These are phyloP conservation scores for Leishmania martiniquensis DNA, from an alignment of 208 protist genomes.

Conservation along the genomic window DNA sequence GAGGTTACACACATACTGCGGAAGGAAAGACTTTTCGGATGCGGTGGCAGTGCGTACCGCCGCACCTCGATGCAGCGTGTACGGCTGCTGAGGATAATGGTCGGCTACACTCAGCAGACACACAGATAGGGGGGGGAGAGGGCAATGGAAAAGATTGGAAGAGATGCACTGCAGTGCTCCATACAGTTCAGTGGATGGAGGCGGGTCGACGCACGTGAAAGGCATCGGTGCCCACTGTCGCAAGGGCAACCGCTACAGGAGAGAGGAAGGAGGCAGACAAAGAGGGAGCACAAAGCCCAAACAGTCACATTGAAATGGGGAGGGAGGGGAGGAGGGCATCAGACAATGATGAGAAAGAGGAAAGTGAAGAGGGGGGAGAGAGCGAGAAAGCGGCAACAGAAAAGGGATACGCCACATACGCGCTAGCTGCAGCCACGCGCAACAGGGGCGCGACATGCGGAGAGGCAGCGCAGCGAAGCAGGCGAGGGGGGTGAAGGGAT, in stretches of 20 bases:
- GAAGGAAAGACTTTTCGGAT: not conserved
- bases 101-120: not conserved
- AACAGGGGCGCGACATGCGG: too few relatives aligned
- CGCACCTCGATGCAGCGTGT: not conserved
- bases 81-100: too few relatives aligned
- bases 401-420: too few relatives aligned
- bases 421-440: too few relatives aligned
- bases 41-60: not conserved
- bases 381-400: not conserved
- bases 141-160: not conserved
- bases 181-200: not conserved
- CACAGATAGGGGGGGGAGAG: not conserved
- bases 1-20: not conserved
- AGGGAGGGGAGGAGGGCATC: not conserved
- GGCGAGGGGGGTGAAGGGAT: too few relatives aligned
- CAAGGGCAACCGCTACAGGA: not conserved
- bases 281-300: not conserved
- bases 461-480: too few relatives aligned
- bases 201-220: not conserved
- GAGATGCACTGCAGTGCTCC: not conserved
- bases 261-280: not conserved
- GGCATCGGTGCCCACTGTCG: not conserved
- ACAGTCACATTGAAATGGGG: not conserved
- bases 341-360: not conserved
- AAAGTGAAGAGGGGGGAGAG: not conserved